Evolutionary conservation across 305 asterid genomes (phyloP), one percentile per base, ranked within the genome.

Genomic region (Fraxinus dipetala): DNA sequence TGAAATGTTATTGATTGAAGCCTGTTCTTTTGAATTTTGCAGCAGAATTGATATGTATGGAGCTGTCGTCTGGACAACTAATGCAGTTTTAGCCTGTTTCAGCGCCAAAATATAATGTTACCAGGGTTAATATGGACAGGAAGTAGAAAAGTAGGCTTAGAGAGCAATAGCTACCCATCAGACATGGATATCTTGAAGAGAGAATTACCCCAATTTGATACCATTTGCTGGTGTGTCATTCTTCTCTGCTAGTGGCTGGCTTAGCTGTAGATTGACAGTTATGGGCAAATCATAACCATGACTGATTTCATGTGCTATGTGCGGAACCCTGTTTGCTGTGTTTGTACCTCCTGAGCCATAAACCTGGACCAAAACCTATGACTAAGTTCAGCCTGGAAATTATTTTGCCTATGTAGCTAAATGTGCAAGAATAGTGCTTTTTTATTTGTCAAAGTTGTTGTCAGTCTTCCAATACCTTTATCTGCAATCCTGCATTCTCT

Each of bases 261-360:
- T 82, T 79, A 93, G 89, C 90, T 90, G 89, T 26, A 90, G 93
- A 85, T 79, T 85, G 76, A 89, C 78, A 5, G 92, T 87, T 79
- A 80, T 84, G 45, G 87, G 76, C 65, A 85, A 45, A 72, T 84
- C 89, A 83, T 81, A 80, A 43, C 77, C 88, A 36, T 72, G 87
- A 78, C 78, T 78, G 16, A 72, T 77, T 73, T 82, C 84, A 45
- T 35, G 43, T 69, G 76, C 79, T 63, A 75, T 20, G 28, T 65
- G 85, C 69, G 77, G 24, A 77, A 78, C 76, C 30, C 80, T 74
- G 76, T 85, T 87, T 79, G 61, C 83, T 83, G 83, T 89, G 65
- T 81, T 86, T 77, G 26, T 83, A 59, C 80, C 72, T 83, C 84
- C 86, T 65, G 81, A 76, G 76, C 88, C 90, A 82, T 38, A 86